A percentile compares a stretch with the other conserved stretches of the same genome.
These are phyloP conservation scores for Cladosporium colombiae DNA, from an alignment of 2,329 filamentous ascomycete genomes.

Conservation along the genomic window DNA sequence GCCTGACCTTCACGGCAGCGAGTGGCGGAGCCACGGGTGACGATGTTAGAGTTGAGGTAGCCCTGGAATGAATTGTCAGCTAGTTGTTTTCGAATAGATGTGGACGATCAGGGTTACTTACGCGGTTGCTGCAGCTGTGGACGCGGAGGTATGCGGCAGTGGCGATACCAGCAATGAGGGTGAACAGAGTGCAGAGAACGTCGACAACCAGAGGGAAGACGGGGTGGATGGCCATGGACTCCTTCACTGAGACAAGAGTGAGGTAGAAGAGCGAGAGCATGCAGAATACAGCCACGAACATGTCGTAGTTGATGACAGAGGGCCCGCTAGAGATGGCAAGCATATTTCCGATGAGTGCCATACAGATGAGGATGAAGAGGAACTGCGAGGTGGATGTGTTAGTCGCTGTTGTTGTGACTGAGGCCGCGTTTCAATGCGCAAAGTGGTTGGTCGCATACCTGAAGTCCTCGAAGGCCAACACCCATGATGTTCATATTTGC, in stretches of 20 bases:
- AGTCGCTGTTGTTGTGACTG: not conserved
- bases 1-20: constrained; percentile 76
- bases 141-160: constrained; percentile 68
- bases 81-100: constrained; percentile 21
- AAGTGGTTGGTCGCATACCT: constrained; percentile 25
- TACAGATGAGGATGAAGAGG: constrained; percentile 60
- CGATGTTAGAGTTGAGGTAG: constrained; percentile 43
- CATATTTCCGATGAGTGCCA: constrained; percentile 64
- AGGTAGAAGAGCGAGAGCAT: constrained; percentile 68
- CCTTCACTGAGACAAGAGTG: constrained; percentile 57
- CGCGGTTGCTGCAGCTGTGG: constrained; percentile 65
- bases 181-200: constrained; percentile 63
- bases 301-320: constrained; percentile 60
- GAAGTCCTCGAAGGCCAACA: constrained; percentile 32
- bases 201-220: constrained; percentile 60
- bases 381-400: constrained; percentile 46
- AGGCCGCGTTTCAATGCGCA: not conserved
- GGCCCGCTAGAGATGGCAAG: constrained; percentile 52
- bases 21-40: constrained; percentile 57
- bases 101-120: constrained; percentile 41
- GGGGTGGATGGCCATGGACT: constrained; percentile 52
- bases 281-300: constrained; percentile 68
- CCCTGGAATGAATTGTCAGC: constrained; percentile 27
- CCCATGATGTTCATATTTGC: constrained; percentile 28
- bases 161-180: constrained; percentile 69